phyloP scores from a whole-genome alignment of 441 rosid genomes.

The Flueggea neowawraea region DNA sequence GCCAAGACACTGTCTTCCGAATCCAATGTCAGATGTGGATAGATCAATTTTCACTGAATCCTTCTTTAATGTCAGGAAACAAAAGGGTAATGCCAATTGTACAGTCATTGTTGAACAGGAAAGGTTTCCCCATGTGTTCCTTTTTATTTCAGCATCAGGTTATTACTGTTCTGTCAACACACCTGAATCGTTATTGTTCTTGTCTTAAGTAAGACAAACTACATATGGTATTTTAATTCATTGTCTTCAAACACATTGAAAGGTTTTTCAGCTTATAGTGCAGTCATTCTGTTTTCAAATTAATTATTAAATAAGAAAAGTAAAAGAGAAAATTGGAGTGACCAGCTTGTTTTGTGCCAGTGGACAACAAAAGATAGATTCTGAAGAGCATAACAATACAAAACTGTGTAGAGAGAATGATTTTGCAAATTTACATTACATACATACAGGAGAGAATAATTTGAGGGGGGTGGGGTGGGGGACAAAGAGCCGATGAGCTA shows the following conservation, averaged over 20 bases:
- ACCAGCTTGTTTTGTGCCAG: neutral
- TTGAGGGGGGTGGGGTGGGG: neutral
- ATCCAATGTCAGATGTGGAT: neutral
- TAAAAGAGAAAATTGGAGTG: neutral
- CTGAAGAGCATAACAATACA: constrained; percentile 25
- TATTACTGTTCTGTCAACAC: too few species aligned
- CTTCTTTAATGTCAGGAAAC: neutral
- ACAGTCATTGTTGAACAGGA: neutral
- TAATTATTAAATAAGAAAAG: too few species aligned
- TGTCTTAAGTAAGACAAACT: neutral
- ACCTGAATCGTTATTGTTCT: too few species aligned
- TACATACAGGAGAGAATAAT: constrained; percentile 13
- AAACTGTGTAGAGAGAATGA: constrained; percentile 33
- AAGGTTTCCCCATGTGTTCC: neutral
- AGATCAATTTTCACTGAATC: neutral
- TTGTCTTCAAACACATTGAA: too few species aligned
- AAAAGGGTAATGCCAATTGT: neutral
- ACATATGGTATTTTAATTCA: too few species aligned
- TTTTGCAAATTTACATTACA: constrained; percentile 36
- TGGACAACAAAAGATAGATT: neutral
- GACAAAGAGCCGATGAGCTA: constrained; percentile 3
- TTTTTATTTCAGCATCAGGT: neutral
- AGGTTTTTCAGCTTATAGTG: too few species aligned
- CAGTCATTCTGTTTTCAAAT: too few species aligned
- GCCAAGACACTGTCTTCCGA: neutral